phyloP scores from a whole-genome alignment of 441 rosid species.

The Metrosideros polymorpha region DNA sequence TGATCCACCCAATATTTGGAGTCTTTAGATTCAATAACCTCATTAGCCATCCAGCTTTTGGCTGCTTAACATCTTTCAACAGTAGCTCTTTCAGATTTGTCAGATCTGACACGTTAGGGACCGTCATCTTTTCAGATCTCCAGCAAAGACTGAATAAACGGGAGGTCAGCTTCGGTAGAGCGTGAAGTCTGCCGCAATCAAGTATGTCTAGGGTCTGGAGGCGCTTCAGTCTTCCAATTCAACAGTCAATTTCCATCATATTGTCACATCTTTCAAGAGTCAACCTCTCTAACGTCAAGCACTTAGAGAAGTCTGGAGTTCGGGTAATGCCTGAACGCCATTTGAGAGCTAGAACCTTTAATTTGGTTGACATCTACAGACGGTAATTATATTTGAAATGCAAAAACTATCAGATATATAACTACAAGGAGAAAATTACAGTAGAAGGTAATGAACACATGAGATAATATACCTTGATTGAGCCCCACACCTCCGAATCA shows the following conservation, averaged over 20 bases:
- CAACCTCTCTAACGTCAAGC: neutral
- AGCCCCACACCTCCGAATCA: neutral
- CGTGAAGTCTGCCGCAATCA: rapidly evolving
- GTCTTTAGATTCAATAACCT: neutral
- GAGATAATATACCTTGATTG: neutral
- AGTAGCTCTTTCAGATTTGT: neutral
- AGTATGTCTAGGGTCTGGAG: neutral
- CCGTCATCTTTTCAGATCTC: neutral
- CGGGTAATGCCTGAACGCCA: neutral
- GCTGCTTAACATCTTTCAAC: neutral
- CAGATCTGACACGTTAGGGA: neutral
- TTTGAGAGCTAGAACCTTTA: neutral
- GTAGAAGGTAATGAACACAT: neutral
- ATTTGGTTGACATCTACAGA: neutral
- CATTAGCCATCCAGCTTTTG: neutral
- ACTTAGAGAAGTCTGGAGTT: neutral
- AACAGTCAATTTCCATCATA: neutral
- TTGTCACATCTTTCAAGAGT: neutral
- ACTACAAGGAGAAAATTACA: neutral
- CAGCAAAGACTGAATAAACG: neutral
- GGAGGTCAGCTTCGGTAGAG: neutral
- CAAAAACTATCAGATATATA: neutral
- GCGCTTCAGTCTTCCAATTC: neutral
- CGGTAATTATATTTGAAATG: neutral
- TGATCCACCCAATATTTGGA: neutral